Evolutionary conservation across 169 alveolate species (phyloP).

Genomic region (Eimeria tenella): DNA sequence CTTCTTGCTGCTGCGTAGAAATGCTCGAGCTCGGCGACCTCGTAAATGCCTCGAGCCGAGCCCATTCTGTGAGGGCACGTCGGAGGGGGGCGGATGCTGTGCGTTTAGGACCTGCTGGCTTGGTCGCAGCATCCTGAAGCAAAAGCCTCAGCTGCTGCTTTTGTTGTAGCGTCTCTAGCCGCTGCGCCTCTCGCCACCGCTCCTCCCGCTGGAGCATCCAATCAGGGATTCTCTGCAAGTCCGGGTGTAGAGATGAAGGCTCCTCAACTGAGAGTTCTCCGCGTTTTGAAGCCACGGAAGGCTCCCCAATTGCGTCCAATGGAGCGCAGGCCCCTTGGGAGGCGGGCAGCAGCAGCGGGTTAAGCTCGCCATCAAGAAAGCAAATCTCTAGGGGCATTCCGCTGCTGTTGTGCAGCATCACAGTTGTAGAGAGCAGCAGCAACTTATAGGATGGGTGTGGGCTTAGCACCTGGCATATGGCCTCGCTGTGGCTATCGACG

Average conservation of each 20-base stretch:
- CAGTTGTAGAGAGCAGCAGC: slow-evolving; percentile 88
- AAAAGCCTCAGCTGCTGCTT: slow-evolving; percentile 48
- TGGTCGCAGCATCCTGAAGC: slow-evolving; percentile 48
- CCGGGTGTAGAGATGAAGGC: slow-evolving; percentile 65
- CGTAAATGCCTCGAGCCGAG: not conserved
- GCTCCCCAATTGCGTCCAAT: slow-evolving; percentile 37
- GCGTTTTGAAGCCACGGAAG: not conserved
- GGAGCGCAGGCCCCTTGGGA: slow-evolving; percentile 67
- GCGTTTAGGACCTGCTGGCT: not conserved
- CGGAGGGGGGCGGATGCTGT: slow-evolving; percentile 7
- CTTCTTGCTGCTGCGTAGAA: not conserved
- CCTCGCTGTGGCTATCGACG: slow-evolving; percentile 43
- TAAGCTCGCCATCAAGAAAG: slow-evolving; percentile 84
- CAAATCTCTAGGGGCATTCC: slow-evolving; percentile 89
- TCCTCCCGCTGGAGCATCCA: slow-evolving; percentile 69
- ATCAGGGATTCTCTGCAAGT: slow-evolving; percentile 34
- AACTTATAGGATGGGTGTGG: slow-evolving; percentile 91
- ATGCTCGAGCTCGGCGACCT: not conserved
- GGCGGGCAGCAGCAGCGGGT: slow-evolving; percentile 84
- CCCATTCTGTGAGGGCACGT: slow-evolving; percentile 9
- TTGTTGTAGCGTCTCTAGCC: slow-evolving; percentile 53
- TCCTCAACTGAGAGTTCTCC: slow-evolving; percentile 7
- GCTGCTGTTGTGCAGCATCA: slow-evolving; percentile 86
- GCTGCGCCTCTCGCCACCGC: slow-evolving; percentile 52
- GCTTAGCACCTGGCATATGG: slow-evolving; percentile 87